Evolutionary conservation across 768 basidiomycete genomes (phyloP).

Genomic region (Hypholoma sublateritium): DNA sequence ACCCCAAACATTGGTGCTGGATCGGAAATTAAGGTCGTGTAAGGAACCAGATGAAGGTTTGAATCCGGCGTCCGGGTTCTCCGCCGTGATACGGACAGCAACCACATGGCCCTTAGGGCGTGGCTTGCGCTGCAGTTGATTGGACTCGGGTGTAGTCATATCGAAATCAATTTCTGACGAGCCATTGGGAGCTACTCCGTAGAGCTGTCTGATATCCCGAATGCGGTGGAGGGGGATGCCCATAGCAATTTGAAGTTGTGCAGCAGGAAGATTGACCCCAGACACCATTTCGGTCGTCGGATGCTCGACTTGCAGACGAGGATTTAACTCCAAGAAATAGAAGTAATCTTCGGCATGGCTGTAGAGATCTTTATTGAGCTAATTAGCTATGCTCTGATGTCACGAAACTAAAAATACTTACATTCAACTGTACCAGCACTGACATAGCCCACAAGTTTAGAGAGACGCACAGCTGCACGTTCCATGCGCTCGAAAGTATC

Average conservation of each 20-base stretch:
- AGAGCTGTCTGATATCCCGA: slow-evolving; percentile 91
- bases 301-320: slow-evolving; percentile 99
- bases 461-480: slow-evolving; percentile 97
- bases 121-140: slow-evolving; percentile 89
- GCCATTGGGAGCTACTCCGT: slow-evolving; percentile 89
- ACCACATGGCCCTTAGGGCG: slow-evolving; percentile 98
- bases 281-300: slow-evolving; percentile 99
- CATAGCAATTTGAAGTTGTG: slow-evolving; percentile 98
- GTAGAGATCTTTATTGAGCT: slow-evolving; percentile 72
- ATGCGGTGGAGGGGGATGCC: slow-evolving; percentile 95
- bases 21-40: slow-evolving; percentile 99
- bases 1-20: slow-evolving; percentile 99
- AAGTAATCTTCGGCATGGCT: slow-evolving; percentile 91
- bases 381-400: slow-evolving; percentile 4
- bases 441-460: slow-evolving; percentile 98
- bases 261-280: slow-evolving; percentile 96
- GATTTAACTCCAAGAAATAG: slow-evolving; percentile 98
- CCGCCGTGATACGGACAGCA: slow-evolving; percentile 98
- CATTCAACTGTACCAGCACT: slow-evolving; percentile 99
- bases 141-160: slow-evolving; percentile 85
- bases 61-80: slow-evolving; percentile 99
- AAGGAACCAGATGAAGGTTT: slow-evolving; percentile 97
- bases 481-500: slow-evolving; percentile 98
- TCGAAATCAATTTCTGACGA: slow-evolving; percentile 96
- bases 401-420: slow-evolving; percentile 33